phyloP scores from a whole-genome alignment of 169 alveolate species.

The Eimeria tenella region DNA sequence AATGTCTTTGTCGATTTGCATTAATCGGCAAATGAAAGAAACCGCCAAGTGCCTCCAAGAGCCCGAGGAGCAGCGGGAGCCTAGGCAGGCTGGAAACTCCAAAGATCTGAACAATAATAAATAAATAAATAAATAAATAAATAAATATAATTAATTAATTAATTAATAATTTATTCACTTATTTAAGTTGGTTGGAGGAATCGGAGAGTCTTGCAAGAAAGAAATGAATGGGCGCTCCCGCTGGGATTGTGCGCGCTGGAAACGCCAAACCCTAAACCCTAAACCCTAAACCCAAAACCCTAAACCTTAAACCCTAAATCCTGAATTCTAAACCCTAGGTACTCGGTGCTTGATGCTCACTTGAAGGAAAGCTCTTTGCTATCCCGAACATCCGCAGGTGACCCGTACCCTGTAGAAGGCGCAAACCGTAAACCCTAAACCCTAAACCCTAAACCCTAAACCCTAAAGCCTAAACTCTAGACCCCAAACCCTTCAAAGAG shows the following conservation, averaged over 20 bases:
- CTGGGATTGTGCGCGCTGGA: too few relatives aligned
- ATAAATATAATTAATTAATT: too few relatives aligned
- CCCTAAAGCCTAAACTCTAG: constrained; percentile 8
- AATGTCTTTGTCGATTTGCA: neutral
- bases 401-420: constrained; percentile 26
- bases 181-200: too few relatives aligned
- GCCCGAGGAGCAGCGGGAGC: neutral
- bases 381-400: neutral
- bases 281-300: neutral
- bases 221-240: too few relatives aligned
- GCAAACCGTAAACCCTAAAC: neutral
- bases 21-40: constrained; percentile 7
- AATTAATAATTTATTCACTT: too few relatives aligned
- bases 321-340: neutral
- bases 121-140: neutral
- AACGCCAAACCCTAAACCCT: neutral
- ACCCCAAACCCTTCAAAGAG: too few relatives aligned
- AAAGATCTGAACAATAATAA: neutral
- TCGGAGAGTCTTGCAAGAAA: too few relatives aligned
- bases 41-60: neutral
- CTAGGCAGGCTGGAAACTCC: neutral
- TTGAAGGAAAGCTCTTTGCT: constrained; percentile 58
- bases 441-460: neutral
- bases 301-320: neutral
- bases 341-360: too few relatives aligned